Percentiles rank a stretch among this genome's conserved stretches.
phyloP scores from a whole-genome alignment of 2,329 filamentous ascomycete species.

The Thelonectria olida region DNA sequence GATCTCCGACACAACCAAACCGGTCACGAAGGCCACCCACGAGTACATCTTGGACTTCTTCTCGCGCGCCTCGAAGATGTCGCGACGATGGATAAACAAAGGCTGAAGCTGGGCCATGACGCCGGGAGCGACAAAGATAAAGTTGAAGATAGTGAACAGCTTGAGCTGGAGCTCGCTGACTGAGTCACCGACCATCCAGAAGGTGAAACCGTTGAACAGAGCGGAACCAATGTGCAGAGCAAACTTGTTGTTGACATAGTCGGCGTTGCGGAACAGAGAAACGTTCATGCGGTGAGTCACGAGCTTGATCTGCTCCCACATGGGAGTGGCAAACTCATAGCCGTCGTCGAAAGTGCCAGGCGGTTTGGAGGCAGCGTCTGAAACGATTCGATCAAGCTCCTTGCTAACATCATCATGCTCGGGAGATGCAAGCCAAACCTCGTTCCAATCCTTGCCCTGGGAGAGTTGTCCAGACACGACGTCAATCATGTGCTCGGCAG shows the following conservation, averaged over 20 bases:
- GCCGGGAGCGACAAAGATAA: slow-evolving; percentile 69
- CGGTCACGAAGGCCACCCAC: slow-evolving; percentile 67
- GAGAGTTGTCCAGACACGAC: slow-evolving; percentile 61
- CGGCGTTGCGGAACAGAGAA: slow-evolving; percentile 71
- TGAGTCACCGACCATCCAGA: slow-evolving; percentile 66
- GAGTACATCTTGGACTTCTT: slow-evolving; percentile 70
- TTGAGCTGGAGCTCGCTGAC: slow-evolving; percentile 62
- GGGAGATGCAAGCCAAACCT: slow-evolving; percentile 74
- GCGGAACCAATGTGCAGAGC: slow-evolving; percentile 62
- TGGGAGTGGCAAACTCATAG: slow-evolving; percentile 76
- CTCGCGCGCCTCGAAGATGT: slow-evolving; percentile 67
- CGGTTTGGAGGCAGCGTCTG: slow-evolving; percentile 59
- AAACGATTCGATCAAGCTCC: slow-evolving; percentile 71
- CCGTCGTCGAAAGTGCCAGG: slow-evolving; percentile 57
- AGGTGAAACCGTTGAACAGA: slow-evolving; percentile 69
- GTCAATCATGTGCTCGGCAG: slow-evolving; percentile 80
- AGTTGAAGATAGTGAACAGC: slow-evolving; percentile 70
- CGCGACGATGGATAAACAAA: slow-evolving; percentile 64
- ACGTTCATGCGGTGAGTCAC: slow-evolving; percentile 71
- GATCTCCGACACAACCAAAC: slow-evolving; percentile 58
- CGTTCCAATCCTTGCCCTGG: slow-evolving; percentile 68
- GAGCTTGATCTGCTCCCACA: slow-evolving; percentile 69
- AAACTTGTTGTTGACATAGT: slow-evolving; percentile 73
- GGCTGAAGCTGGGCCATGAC: slow-evolving; percentile 68
- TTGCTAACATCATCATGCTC: slow-evolving; percentile 64